phyloP scores from a whole-genome alignment of 345 rosid species.

The Melaleuca alternifolia region DNA sequence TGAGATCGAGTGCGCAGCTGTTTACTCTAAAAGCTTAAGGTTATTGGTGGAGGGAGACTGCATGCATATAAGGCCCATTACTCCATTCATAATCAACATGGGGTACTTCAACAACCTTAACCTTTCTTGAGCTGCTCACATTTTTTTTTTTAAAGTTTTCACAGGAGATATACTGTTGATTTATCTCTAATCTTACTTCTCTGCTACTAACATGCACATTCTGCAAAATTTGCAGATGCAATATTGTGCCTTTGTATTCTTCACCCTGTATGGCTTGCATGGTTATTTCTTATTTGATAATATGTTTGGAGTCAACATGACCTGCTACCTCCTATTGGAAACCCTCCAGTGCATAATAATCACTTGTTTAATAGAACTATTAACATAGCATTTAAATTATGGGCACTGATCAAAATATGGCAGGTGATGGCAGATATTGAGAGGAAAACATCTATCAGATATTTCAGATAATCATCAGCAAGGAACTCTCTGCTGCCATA shows the following conservation, averaged over 20 bases:
- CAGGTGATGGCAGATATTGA: conserved; percentile 87
- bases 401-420: conserved; percentile 76
- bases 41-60: neutral
- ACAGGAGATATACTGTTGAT: neutral
- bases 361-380: neutral
- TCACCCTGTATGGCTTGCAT: neutral
- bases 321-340: neutral
- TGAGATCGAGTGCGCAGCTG: neutral
- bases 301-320: neutral
- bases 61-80: neutral
- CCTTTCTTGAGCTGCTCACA: neutral
- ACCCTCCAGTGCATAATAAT: neutral
- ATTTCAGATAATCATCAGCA: conserved; percentile 36
- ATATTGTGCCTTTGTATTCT: neutral
- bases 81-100: neutral
- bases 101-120: neutral
- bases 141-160: neutral
- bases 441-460: conserved; percentile 39
- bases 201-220: neutral
- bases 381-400: conserved; percentile 12
- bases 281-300: neutral
- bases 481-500: conserved; percentile 22
- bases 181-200: neutral
- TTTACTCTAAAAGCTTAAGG: neutral
- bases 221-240: neutral